Evolutionary conservation across 371 early-diverging fungal genomes (phyloP), one percentile per base, ranked within the genome.

Genomic region (Vairimorpha apis): DNA sequence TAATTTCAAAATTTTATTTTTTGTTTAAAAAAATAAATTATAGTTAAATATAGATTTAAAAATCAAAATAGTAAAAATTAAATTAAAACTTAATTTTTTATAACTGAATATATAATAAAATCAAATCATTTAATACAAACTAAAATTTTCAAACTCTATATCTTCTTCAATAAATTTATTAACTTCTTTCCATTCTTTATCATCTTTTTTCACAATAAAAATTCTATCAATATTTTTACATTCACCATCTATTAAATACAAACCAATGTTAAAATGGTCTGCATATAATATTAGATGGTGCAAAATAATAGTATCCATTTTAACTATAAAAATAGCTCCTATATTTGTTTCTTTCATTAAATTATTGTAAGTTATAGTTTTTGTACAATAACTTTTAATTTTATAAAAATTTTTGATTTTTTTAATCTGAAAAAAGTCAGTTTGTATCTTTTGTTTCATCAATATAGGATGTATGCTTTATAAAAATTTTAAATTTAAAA

Each of bases 361-460:
- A 33, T 70, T 70, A 62, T 76, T 76, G 32, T 63, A 76, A n/a
- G 76, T 70, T 13, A 32, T 41, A 45, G 37, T 16, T 18, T 53
- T 45, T 51, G 23, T 51, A 14, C 53, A 44, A 8, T 35, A 35
- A 29, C 13, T 25, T n/a, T 38, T 30, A 32, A 74, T 29, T 18
- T 0, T 7, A 2, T n/a, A 10, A n/a, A 43, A 38, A 12, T 67
- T 33, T 44, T 44, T 27, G 21, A 68, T n/a, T 3, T 67, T 41
- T 35, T 43, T 60, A 8, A 74, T 44, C 45, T 23, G 10, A 23
- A 55, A 67, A 25, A 67, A 35, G n/a, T 65, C 59, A 1, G 58
- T 21, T 13, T 32, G 23, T 13, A 66, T 43, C 12, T 18, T 27
- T 37, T 65, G 70, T 41, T 74, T 65, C 59, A 35, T n/a, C n/a